Percentiles rank a stretch among this genome's conserved stretches.
Conservation (phyloP, 164 flowering plant species). For the Buxus sempervirens region DNA sequence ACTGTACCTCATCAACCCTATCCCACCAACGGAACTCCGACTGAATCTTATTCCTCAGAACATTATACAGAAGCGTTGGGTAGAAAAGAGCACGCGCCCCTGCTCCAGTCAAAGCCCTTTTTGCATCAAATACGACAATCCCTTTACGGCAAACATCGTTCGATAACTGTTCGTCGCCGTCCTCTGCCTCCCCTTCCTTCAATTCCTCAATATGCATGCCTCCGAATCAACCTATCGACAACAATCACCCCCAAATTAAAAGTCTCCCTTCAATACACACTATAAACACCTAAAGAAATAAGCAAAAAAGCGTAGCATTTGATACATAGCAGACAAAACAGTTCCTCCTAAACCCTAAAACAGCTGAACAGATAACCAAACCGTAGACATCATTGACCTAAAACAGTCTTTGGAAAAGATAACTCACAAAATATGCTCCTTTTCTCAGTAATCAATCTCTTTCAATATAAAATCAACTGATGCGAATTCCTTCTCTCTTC, state of each 20-base stretch:
- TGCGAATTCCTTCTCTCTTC: neutral
- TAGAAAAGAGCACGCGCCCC: slow-evolving; percentile 85
- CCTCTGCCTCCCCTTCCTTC: slow-evolving; percentile 32
- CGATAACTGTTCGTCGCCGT: slow-evolving; percentile 19
- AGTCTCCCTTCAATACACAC: neutral
- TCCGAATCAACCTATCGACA: slow-evolving; percentile 14
- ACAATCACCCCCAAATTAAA: neutral
- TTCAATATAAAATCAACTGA: neutral
- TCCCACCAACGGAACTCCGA: slow-evolving; percentile 96
- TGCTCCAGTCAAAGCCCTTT: slow-evolving; percentile 62
- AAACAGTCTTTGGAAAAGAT: no score
- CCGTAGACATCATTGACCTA: no score
- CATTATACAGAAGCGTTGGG: slow-evolving; percentile 82
- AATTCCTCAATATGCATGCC: slow-evolving; percentile 72
- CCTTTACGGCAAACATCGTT: slow-evolving; percentile 9
- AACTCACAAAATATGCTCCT: slow-evolving; percentile 11
- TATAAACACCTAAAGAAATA: neutral
- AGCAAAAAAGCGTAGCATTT: no score
- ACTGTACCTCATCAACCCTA: slow-evolving; percentile 67
- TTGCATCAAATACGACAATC: slow-evolving; percentile 35
- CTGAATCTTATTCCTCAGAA: slow-evolving; percentile 77
- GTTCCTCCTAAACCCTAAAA: no score
- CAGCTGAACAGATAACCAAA: slow-evolving; percentile 18
- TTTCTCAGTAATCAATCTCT: slow-evolving; percentile 12
- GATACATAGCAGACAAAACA: no score